These are phyloP conservation scores for Aspergillus intermedius DNA, from an alignment of 2,329 filamentous ascomycete genomes.

Conservation along the genomic window DNA sequence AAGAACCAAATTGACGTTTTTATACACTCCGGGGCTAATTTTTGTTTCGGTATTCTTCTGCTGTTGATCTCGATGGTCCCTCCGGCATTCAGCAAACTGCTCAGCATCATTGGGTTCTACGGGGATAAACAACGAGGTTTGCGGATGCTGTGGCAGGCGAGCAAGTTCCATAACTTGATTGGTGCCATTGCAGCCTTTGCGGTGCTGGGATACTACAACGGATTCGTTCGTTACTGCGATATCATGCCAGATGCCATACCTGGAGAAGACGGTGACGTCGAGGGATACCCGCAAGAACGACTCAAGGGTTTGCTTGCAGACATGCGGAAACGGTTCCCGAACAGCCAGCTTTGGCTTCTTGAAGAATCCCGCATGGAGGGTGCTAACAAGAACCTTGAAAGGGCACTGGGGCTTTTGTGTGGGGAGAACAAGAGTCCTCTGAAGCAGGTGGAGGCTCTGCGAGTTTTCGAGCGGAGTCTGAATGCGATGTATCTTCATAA, in stretches of 20 bases:
- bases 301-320: slow-evolving; percentile 61
- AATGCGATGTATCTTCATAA: slow-evolving; percentile 72
- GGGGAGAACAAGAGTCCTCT: slow-evolving; percentile 61
- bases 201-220: slow-evolving; percentile 81
- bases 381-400: slow-evolving; percentile 58
- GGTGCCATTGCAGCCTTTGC: slow-evolving; percentile 82
- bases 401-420: slow-evolving; percentile 60
- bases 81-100: slow-evolving; percentile 76
- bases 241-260: slow-evolving; percentile 58
- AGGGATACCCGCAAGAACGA: slow-evolving; percentile 65
- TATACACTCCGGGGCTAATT: slow-evolving; percentile 78
- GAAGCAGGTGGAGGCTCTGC: slow-evolving; percentile 80
- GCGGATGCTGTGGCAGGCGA: slow-evolving; percentile 83
- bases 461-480: slow-evolving; percentile 76
- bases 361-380: slow-evolving; percentile 77
- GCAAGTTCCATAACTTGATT: slow-evolving; percentile 79
- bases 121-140: slow-evolving; percentile 80
- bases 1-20: slow-evolving; percentile 76
- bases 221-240: slow-evolving; percentile 76
- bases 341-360: slow-evolving; percentile 76
- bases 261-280: slow-evolving; percentile 49
- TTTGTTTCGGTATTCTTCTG: slow-evolving; percentile 82
- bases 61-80: slow-evolving; percentile 89
- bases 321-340: slow-evolving; percentile 73
- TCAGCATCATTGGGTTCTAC: slow-evolving; percentile 83